Percentiles rank a stretch among this genome's conserved stretches.
These are phyloP conservation scores for Lasiosphaeris hirsuta DNA, from an alignment of 495 filamentous ascomycete genomes.

Conservation along the genomic window DNA sequence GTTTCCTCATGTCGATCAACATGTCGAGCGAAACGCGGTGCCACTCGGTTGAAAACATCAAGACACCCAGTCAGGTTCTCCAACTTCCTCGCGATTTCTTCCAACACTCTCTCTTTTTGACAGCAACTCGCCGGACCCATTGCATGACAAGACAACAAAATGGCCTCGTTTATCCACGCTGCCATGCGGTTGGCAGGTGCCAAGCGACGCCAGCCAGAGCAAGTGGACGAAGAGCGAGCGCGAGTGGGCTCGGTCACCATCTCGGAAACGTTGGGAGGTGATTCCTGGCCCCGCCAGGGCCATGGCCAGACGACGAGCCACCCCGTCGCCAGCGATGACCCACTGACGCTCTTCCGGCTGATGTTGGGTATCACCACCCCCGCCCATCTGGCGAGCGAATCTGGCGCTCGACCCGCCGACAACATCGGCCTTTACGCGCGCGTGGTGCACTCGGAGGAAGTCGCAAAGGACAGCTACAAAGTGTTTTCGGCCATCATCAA, in stretches of 20 bases:
- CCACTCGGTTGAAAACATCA: no score
- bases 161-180: background rate
- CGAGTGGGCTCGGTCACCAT: background rate
- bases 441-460: conserved; percentile 9
- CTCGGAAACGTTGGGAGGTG: background rate
- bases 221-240: background rate
- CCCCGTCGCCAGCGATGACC: background rate
- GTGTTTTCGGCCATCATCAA: conserved; percentile 12
- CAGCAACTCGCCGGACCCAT: no score
- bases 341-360: conserved; percentile 4
- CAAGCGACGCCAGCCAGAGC: background rate
- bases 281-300: background rate
- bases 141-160: background rate
- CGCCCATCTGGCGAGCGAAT: background rate
- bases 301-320: background rate
- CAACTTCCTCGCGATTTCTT: no score
- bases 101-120: no score
- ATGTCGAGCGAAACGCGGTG: no score
- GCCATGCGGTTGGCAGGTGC: background rate
- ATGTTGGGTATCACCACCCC: conserved; percentile 7
- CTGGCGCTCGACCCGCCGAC: conserved; percentile 5
- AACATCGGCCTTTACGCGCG: conserved; percentile 15
- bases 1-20: no score
- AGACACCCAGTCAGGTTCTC: no score
- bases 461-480: conserved; percentile 12